Percentiles rank a stretch among this genome's conserved stretches.
phyloP scores from a whole-genome alignment of 108 stramenopile genomes.

The Nitzschia inconspicua region DNA sequence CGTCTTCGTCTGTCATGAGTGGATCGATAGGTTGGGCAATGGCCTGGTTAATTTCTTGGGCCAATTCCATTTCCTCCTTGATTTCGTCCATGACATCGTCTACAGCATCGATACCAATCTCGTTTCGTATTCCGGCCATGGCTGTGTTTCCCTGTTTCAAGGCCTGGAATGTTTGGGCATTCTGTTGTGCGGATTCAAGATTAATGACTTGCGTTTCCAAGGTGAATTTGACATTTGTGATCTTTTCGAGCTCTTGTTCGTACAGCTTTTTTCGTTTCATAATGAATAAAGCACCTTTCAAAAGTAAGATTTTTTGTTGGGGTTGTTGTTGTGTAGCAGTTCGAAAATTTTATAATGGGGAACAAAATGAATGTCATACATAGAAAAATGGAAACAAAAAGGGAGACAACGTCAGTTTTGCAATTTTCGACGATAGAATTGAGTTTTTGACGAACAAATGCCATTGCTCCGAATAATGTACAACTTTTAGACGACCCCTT shows the following conservation, averaged over 20 bases:
- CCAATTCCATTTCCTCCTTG: constrained; percentile 91
- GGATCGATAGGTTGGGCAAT: constrained; percentile 86
- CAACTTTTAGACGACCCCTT: too few relatives aligned
- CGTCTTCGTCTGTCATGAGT: constrained; percentile 82
- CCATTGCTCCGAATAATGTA: too few relatives aligned
- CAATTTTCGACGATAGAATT: too few relatives aligned
- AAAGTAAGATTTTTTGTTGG: too few relatives aligned
- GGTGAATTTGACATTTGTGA: constrained; percentile 92
- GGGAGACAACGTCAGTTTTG: neutral
- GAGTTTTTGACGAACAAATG: too few relatives aligned
- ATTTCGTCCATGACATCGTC: constrained; percentile 96
- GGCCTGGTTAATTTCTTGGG: constrained; percentile 83
- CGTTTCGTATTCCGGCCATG: constrained; percentile 84
- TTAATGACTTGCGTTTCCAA: constrained; percentile 93
- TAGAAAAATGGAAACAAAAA: neutral
- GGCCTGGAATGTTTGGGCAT: constrained; percentile 92
- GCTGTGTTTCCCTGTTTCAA: constrained; percentile 86
- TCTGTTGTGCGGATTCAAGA: constrained; percentile 92
- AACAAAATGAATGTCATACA: neutral
- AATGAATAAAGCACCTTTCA: constrained; percentile 90
- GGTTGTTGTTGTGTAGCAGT: neutral
- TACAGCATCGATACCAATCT: constrained; percentile 91
- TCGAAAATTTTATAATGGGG: neutral
- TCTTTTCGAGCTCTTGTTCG: constrained; percentile 95
- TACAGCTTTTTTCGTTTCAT: constrained; percentile 97